Evolutionary conservation across 306 rosid genomes (phyloP), one percentile per base, ranked within the genome.

Genomic region (Prunus kanzakura): DNA sequence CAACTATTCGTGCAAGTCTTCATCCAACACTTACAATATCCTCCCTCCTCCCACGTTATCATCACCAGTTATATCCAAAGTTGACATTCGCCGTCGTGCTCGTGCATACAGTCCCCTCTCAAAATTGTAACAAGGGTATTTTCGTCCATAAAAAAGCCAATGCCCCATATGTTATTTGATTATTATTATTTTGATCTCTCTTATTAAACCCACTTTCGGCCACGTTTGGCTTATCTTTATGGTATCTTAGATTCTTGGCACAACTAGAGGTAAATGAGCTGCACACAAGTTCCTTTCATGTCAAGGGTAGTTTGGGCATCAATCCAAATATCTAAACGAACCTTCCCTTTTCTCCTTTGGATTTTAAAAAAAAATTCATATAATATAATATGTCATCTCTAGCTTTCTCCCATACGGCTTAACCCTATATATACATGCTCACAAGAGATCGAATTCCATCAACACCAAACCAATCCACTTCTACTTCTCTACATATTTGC

Each of bases 21-120:
- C 66, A 43, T 79, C 81, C 23, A 11, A 27, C 75, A 70, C 62
- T 62, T 81, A 77, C 43, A 38, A 38, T 38, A 38, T 38, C 43
- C 43, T 38, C 43, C 43, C 9, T 38, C 43, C 9, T 38, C 9
- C 43, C 43, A 38, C 82, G 76, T 41, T 79, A 70, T 25, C 81
- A 70, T 20, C 81, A 62, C 72, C 64, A 51, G 51, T 68, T 72
- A 66, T 56, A 82, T 82, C 81, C 81, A n/a, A 79, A 79, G 87
- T 84, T 86, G 95, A 90, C 92, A 84, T 90, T 88, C 89, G 77
- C 73, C 12, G 55, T 47, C 49, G 35, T 63, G 23, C 25, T 23
- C 25, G 25, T 25, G 67, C 27, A 32, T 9, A 18, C 22, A 2
- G 56, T 29, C 15, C 15, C 67, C 54, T 69, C 25, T 11, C 67